phyloP scores from a whole-genome alignment of 176 grass and related monocot genomes.

The Chloris gayana region DNA sequence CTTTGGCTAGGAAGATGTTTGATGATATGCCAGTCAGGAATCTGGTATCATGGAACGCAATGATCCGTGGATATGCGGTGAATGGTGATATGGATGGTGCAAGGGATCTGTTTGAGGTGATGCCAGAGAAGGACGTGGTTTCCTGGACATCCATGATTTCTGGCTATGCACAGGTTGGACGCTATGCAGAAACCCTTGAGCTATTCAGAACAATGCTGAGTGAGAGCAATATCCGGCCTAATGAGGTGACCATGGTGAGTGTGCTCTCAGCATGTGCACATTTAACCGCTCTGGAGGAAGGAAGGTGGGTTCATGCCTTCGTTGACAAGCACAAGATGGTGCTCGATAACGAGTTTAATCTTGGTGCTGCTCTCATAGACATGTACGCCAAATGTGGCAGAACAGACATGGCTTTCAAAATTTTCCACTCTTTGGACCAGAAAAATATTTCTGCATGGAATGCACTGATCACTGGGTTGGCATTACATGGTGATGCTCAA shows the following conservation, averaged over 20 bases:
- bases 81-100: slow-evolving; percentile 51
- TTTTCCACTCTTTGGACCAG: slow-evolving; percentile 54
- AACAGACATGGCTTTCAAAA: slow-evolving; percentile 42
- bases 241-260: slow-evolving; percentile 80
- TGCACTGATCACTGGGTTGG: slow-evolving; percentile 69
- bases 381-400: slow-evolving; percentile 82
- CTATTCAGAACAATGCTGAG: slow-evolving; percentile 66
- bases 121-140: slow-evolving; percentile 63
- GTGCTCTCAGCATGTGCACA: slow-evolving; percentile 71
- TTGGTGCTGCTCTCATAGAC: slow-evolving; percentile 70
- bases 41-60: slow-evolving; percentile 69
- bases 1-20: slow-evolving; percentile 71
- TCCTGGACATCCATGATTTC: slow-evolving; percentile 81
- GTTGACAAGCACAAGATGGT: slow-evolving; percentile 66
- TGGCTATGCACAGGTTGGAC: slow-evolving; percentile 54
- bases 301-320: slow-evolving; percentile 65
- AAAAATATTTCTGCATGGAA: slow-evolving; percentile 79
- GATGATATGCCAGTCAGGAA: slow-evolving; percentile 66
- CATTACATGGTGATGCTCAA: slow-evolving; percentile 45
- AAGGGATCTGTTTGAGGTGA: slow-evolving; percentile 51
- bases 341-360: slow-evolving; percentile 65
- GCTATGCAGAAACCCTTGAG: slow-evolving; percentile 50
- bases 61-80: slow-evolving; percentile 58
- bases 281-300: slow-evolving; percentile 61
- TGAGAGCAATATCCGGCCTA: slow-evolving; percentile 39